Evolutionary conservation across 148 eudicot species (phyloP).

Genomic region (Selenicereus undatus): DNA sequence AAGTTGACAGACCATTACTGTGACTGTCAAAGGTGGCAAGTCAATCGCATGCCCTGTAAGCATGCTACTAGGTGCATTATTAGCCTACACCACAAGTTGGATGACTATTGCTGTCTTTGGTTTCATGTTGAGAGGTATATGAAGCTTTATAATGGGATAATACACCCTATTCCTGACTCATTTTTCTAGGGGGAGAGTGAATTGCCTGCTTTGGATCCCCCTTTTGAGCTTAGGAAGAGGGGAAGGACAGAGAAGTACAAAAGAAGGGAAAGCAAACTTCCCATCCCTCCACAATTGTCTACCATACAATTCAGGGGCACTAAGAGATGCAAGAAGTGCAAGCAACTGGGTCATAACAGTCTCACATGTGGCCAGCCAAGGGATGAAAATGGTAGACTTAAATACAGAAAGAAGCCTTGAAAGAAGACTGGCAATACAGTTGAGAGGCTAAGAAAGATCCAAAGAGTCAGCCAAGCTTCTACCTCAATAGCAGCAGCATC

Average conservation of each 20-base stretch:
- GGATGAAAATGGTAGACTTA: no score
- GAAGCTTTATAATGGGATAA: not conserved
- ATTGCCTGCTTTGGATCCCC: not conserved
- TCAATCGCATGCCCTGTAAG: not conserved
- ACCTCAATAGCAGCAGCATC: no score
- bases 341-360: no score
- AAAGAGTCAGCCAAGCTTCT: no score
- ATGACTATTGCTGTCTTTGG: not conserved
- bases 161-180: not conserved
- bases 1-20: not conserved
- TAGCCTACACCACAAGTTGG: not conserved
- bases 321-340: no score
- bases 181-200: not conserved
- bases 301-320: no score
- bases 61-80: not conserved
- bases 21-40: not conserved
- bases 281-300: not conserved
- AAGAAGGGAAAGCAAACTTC: not conserved
- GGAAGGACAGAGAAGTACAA: not conserved
- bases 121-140: not conserved
- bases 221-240: not conserved
- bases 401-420: no score
- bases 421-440: no score
- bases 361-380: no score
- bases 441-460: no score